Base-by-base conservation (phyloP, 2,329 filamentous ascomycete genomes). In the Fusarium albidum region DNA sequence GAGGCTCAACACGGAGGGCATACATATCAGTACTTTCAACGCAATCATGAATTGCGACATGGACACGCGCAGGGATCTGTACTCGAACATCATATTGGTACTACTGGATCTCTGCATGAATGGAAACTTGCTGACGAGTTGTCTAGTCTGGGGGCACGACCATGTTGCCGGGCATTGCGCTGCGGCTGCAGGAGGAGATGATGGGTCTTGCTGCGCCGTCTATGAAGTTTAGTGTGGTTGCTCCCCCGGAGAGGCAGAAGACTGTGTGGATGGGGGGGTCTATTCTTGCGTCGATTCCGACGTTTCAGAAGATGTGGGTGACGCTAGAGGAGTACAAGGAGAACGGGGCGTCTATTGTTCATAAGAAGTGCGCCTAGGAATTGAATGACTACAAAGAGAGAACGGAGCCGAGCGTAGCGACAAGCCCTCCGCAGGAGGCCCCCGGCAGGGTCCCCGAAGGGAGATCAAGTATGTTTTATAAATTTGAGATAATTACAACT, bases 241-340 rank as follows among this genome's bases (percentile, higher is more conserved):
- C 95, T 83, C 95, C 95, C 72, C 95, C 95, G 70, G 95, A 99
- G 91, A 92, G 95, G 83, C 99, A 99, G 88, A 99, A 99, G 92
- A 98, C 95, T 65, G 95, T 99, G 86, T 99, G 95, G 95, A 99
- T 99, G 79, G 95, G 95, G 95, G 95, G 95, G 88, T 99, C 95
- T 80, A 99, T 99, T 83, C 84, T 99, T 75, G 95, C 95, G 72
- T 99, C 95, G 66, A 91, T 99, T 74, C 99, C 95, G 71, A 99
- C 95, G 81, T 99, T 99, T 94, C 95, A 99, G 87, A 95, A 99
- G 85, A 99, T 99, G 95, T 99, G 95, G 95, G 98, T 99, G 89
- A 99, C 95, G 74, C 99, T 99, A 92, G 95, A 99, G 85, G 94
- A 98, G 87, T 98, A 98, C 89, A 95, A 99, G 85, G 95, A 98